A percentile compares a stretch with the other conserved stretches of the same genome.
These are phyloP conservation scores for Trichoderma afroharzianum DNA, from an alignment of 2,329 filamentous ascomycete species.

Conservation along the genomic window DNA sequence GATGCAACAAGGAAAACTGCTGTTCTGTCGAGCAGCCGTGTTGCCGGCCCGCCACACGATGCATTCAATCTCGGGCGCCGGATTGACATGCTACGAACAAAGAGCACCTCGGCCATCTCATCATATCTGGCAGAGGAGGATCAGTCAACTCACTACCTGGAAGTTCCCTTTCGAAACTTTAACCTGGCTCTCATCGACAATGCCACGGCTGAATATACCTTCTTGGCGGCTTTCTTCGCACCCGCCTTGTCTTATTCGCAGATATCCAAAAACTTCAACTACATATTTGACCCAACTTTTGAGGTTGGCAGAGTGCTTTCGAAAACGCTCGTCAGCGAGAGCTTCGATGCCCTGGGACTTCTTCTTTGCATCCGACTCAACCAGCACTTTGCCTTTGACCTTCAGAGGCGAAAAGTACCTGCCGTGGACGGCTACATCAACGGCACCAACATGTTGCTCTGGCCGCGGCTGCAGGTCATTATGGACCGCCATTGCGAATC, in stretches of 20 bases:
- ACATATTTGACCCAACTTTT: constrained; percentile 88
- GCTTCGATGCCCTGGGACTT: constrained; percentile 80
- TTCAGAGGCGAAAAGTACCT: constrained; percentile 87
- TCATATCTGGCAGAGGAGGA: constrained; percentile 92
- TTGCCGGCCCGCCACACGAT: constrained; percentile 65
- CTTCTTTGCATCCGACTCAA: constrained; percentile 90
- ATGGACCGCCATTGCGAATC: constrained; percentile 94
- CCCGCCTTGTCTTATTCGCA: constrained; percentile 70
- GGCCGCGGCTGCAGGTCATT: constrained; percentile 90
- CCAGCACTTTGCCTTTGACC: constrained; percentile 88
- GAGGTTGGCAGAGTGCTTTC: constrained; percentile 75
- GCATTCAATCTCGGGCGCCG: constrained; percentile 85
- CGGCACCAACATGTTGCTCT: constrained; percentile 90
- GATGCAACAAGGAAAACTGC: constrained; percentile 63
- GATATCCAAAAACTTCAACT: constrained; percentile 77
- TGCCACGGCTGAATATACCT: constrained; percentile 89
- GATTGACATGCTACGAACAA: constrained; percentile 73
- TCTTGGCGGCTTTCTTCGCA: constrained; percentile 85
- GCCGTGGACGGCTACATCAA: constrained; percentile 90
- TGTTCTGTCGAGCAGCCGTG: constrained; percentile 47
- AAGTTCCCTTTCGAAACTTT: constrained; percentile 89
- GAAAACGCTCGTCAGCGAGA: constrained; percentile 69
- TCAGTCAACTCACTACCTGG: constrained; percentile 77
- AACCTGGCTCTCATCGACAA: constrained; percentile 94
- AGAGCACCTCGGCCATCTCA: constrained; percentile 71